These are phyloP conservation scores for Neonectria coccinea DNA, from an alignment of 2,329 filamentous ascomycete genomes.

Conservation along the genomic window DNA sequence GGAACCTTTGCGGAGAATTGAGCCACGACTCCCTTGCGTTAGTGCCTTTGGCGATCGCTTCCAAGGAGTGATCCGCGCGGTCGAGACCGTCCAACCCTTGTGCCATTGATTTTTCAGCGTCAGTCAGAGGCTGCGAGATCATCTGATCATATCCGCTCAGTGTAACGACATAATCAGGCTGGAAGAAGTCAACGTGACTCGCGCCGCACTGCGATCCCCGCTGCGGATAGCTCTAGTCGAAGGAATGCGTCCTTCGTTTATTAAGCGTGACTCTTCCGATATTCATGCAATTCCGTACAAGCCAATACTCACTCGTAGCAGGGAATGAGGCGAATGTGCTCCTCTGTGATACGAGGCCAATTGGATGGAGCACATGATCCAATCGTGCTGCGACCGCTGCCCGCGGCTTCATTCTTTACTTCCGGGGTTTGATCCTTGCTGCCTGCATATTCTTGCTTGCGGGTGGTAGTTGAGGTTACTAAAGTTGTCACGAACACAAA, in stretches of 20 bases:
- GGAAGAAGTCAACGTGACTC: neutral
- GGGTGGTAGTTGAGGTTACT: neutral
- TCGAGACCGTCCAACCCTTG: conserved; percentile 11
- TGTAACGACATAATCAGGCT: neutral
- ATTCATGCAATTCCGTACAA: neutral
- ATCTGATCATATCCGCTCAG: conserved; percentile 1
- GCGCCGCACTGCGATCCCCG: neutral
- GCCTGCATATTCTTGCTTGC: neutral
- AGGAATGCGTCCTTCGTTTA: neutral
- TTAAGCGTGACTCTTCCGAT: neutral
- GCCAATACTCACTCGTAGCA: neutral
- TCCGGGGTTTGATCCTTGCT: conserved; percentile 2
- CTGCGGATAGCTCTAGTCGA: neutral
- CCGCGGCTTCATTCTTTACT: neutral
- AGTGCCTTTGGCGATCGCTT: conserved; percentile 8
- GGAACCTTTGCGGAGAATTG: conserved; percentile 18
- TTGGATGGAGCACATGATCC: conserved; percentile 12
- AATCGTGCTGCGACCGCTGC: conserved; percentile 5
- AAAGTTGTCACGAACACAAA: conserved; percentile 6
- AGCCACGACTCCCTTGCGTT: conserved; percentile 5
- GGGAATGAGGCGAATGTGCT: neutral
- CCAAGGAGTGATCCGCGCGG: conserved; percentile 2
- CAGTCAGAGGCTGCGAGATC: conserved; percentile 6
- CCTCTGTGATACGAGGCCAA: neutral
- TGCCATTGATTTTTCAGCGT: conserved; percentile 3